phyloP scores from a whole-genome alignment of 768 basidiomycete species.

The Psilocybe subaeruginosa region DNA sequence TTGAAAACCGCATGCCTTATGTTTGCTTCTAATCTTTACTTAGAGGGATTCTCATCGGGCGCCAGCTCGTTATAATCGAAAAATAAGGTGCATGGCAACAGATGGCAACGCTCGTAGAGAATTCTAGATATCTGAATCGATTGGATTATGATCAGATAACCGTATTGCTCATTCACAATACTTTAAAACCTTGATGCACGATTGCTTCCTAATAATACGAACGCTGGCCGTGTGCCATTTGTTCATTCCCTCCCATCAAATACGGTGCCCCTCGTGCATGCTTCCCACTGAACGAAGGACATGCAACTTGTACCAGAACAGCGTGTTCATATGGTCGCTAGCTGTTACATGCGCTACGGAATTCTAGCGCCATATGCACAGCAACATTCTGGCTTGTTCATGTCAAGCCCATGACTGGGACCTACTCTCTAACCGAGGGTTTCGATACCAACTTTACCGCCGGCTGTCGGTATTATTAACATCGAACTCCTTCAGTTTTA shows the following conservation, averaged over 20 bases:
- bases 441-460: not conserved
- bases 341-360: slow-evolving; percentile 4
- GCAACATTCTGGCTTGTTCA: not conserved
- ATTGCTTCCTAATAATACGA: slow-evolving; percentile 9
- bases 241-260: slow-evolving; percentile 14
- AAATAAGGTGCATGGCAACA: not conserved
- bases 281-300: slow-evolving; percentile 18
- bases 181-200: not conserved
- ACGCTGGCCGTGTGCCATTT: slow-evolving; percentile 6
- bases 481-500: not conserved
- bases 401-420: not conserved
- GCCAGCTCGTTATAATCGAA: not conserved
- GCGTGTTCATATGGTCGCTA: slow-evolving; percentile 1
- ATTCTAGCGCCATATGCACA: not conserved
- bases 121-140: not conserved
- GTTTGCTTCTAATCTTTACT: slow-evolving; percentile 15
- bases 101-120: slow-evolving; percentile 2
- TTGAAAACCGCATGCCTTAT: slow-evolving; percentile 9
- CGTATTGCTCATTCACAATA: not conserved
- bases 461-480: not conserved
- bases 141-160: not conserved
- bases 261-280: slow-evolving; percentile 13
- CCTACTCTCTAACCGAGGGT: not conserved
- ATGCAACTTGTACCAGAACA: slow-evolving; percentile 8
- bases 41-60: slow-evolving; percentile 7